Conservation (phyloP, 73 alveolate species). For the Uronychia binucleata region DNA sequence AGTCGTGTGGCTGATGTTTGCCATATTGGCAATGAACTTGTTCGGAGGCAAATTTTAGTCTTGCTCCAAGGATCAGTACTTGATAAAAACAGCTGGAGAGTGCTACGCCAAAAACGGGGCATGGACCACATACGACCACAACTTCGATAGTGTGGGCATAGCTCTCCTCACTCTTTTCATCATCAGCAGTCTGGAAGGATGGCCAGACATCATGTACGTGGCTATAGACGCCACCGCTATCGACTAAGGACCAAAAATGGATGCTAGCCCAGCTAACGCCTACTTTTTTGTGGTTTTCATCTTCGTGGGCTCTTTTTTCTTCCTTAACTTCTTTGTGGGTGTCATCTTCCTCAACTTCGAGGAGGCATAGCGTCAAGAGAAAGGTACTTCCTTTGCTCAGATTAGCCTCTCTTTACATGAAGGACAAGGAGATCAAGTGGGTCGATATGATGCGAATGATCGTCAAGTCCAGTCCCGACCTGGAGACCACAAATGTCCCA, state of each 20-base stretch:
- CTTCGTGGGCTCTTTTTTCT: constrained; percentile 50
- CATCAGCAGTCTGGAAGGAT: constrained; percentile 49
- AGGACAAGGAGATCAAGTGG: constrained; percentile 51
- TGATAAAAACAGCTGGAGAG: constrained; percentile 1
- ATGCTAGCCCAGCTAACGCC: constrained; percentile 22
- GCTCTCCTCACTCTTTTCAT: constrained; percentile 30
- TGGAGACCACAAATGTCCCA: constrained; percentile 59
- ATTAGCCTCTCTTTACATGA: background rate
- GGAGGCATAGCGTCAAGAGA: constrained; percentile 56
- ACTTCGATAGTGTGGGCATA: constrained; percentile 36
- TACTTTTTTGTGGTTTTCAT: constrained; percentile 48
- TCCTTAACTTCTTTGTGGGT: constrained; percentile 62
- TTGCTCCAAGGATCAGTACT: constrained; percentile 43
- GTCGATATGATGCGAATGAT: constrained; percentile 64
- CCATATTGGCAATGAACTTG: constrained; percentile 46
- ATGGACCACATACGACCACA: constrained; percentile 25
- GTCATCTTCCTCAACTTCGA: constrained; percentile 57
- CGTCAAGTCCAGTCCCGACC: constrained; percentile 46
- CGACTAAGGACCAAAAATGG: constrained; percentile 32
- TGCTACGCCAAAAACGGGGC: constrained; percentile 22
- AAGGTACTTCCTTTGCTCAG: constrained; percentile 34
- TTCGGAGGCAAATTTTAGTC: constrained; percentile 51
- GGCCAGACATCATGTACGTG: constrained; percentile 51
- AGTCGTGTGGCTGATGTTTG: constrained; percentile 74
- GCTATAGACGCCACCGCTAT: constrained; percentile 42